phyloP scores from a whole-genome alignment of 2,329 filamentous ascomycete genomes.

The Byssochlamys sp. region DNA sequence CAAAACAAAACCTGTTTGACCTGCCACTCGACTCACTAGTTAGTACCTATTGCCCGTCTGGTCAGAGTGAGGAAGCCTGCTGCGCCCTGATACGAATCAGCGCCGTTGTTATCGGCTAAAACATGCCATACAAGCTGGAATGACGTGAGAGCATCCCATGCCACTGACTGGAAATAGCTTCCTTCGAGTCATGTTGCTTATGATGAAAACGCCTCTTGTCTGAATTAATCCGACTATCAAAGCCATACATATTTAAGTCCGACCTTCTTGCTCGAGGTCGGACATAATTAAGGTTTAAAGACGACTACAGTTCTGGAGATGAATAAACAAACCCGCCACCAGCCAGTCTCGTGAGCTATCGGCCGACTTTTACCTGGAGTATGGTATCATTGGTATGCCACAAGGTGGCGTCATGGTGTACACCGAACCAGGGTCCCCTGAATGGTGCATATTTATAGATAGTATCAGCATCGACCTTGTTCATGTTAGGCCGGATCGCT shows the following conservation, averaged over 20 bases:
- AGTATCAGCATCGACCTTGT: background rate
- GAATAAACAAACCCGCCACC: background rate
- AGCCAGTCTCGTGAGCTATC: background rate
- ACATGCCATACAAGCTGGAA: background rate
- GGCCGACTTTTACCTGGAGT: background rate
- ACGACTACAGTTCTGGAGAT: background rate
- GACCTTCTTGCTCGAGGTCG: background rate
- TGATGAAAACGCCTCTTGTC: background rate
- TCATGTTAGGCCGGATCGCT: background rate
- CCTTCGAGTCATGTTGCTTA: background rate
- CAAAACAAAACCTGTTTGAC: background rate
- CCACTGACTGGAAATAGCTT: background rate
- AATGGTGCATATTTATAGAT: background rate
- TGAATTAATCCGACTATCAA: background rate
- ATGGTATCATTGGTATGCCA: no score
- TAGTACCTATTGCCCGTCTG: background rate
- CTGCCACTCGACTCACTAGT: background rate
- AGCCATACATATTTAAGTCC: background rate
- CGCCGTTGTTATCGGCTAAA: background rate
- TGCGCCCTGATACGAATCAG: background rate
- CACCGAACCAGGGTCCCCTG: background rate
- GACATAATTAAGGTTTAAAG: background rate
- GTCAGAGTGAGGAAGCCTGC: background rate
- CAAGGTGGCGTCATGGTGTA: background rate
- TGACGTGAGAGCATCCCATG: background rate